Evolutionary conservation across 2,329 filamentous ascomycete species (phyloP).

Genomic region (Fusarium graminum): DNA sequence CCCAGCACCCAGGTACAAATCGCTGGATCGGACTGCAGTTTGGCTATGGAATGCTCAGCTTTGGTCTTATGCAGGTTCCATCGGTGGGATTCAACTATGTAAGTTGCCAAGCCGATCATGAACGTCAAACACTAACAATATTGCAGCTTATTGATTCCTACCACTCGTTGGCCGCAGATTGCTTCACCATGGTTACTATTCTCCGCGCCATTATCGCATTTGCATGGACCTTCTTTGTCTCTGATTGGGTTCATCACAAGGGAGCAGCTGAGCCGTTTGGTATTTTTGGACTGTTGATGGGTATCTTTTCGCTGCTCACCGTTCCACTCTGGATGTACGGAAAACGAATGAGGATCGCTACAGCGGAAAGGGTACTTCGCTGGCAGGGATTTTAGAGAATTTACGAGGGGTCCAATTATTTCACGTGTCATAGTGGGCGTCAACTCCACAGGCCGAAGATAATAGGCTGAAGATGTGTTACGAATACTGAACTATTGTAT

Average conservation of each 20-base stretch:
- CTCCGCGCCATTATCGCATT: conserved; percentile 64
- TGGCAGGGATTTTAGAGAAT: conserved; percentile 19
- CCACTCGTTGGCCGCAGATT: conserved; percentile 61
- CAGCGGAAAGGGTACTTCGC: conserved; percentile 20
- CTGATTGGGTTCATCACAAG: conserved; percentile 59
- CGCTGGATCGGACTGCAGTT: conserved; percentile 54
- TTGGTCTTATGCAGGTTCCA: conserved; percentile 57
- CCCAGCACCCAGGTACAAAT: conserved; percentile 48
- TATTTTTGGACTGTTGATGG: conserved; percentile 49
- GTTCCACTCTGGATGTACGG: conserved; percentile 54
- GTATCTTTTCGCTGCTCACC: conserved; percentile 55
- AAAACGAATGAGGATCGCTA: conserved; percentile 56
- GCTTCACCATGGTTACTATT: conserved; percentile 66
- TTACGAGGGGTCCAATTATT: background rate
- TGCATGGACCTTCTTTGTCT: conserved; percentile 67
- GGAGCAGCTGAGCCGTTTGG: conserved; percentile 65
- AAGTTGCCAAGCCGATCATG: conserved; percentile 17
- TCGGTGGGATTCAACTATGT: conserved; percentile 58
- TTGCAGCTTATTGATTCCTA: conserved; percentile 65
- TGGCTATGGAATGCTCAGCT: conserved; percentile 55
- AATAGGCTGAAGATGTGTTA: conserved; percentile 1
- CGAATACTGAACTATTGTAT: background rate
- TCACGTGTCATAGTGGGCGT: background rate
- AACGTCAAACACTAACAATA: background rate
- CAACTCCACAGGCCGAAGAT: background rate